Evolutionary conservation across 2,329 filamentous ascomycete genomes (phyloP).

Genomic region (Neurospora crassa): DNA sequence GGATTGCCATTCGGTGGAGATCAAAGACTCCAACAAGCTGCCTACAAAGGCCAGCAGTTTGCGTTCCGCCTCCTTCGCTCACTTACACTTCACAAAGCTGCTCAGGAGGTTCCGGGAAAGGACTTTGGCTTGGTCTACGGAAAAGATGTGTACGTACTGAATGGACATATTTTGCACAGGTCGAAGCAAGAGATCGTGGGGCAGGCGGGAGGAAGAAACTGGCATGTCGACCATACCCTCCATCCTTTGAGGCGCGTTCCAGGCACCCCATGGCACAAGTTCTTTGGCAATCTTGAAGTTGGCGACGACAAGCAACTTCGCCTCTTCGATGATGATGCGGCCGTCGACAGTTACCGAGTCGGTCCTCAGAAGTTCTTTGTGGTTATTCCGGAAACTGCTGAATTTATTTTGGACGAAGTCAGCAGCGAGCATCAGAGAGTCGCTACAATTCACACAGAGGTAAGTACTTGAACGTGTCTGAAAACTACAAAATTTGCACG

Average conservation of each 20-base stretch:
- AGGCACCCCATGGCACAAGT: constrained; percentile 13
- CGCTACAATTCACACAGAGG: background rate
- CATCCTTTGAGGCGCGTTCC: constrained; percentile 10
- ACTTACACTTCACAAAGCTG: constrained; percentile 5
- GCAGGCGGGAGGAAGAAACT: constrained; percentile 3
- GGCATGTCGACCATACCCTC: constrained; percentile 6
- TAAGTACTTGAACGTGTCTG: background rate
- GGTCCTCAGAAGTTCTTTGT: background rate
- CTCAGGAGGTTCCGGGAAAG: constrained; percentile 9
- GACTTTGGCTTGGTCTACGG: constrained; percentile 7
- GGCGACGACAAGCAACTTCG: background rate
- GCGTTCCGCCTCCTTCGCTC: constrained; percentile 6
- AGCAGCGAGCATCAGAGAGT: background rate
- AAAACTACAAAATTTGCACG: background rate
- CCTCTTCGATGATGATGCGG: background rate
- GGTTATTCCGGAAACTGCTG: background rate
- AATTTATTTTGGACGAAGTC: background rate
- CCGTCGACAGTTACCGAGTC: background rate
- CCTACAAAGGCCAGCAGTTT: constrained; percentile 7
- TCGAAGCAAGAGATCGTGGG: background rate
- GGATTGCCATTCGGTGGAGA: constrained; percentile 9
- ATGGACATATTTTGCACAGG: constrained; percentile 5
- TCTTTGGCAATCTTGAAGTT: constrained; percentile 8
- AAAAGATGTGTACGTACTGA: constrained; percentile 6
- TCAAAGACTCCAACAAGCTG: constrained; percentile 6